These are phyloP conservation scores for Podaxis sp. DNA, from an alignment of 768 basidiomycete genomes.

Conservation along the genomic window DNA sequence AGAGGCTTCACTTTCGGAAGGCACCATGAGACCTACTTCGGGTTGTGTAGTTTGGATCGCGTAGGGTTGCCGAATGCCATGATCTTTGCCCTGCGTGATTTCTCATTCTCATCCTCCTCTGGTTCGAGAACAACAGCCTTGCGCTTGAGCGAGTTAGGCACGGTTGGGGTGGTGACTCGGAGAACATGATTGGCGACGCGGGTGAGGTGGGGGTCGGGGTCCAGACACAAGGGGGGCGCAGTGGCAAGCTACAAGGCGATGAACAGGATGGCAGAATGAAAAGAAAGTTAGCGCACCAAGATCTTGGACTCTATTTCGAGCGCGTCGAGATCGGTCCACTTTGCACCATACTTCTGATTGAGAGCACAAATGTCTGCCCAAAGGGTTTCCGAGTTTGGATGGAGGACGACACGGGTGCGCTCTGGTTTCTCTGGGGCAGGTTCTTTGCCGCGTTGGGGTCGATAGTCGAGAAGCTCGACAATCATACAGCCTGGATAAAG, in stretches of 20 bases:
- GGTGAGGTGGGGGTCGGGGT: conserved; percentile 75
- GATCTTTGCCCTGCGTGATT: conserved; percentile 69
- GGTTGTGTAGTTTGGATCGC: conserved; percentile 44
- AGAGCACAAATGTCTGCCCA: conserved; percentile 78
- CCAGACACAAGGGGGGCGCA: conserved; percentile 72
- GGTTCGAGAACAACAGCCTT: conserved; percentile 70
- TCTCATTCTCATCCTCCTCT: conserved; percentile 77
- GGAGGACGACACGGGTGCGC: conserved; percentile 70
- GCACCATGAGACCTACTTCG: conserved; percentile 40
- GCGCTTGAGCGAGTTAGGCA: conserved; percentile 72
- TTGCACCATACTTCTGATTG: conserved; percentile 54
- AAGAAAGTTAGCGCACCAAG: conserved; percentile 47
- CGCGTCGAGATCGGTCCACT: conserved; percentile 72
- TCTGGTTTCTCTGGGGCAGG: conserved; percentile 58
- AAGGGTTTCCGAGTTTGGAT: conserved; percentile 74
- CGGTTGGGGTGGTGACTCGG: conserved; percentile 70
- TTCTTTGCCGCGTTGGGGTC: conserved; percentile 58
- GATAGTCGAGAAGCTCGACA: conserved; percentile 79
- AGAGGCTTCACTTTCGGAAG: not conserved
- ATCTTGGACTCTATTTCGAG: conserved; percentile 74
- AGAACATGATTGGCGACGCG: conserved; percentile 75
- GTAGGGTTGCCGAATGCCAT: conserved; percentile 78
- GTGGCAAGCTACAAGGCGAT: conserved; percentile 58
- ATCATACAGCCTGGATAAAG: conserved; percentile 70
- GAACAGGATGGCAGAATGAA: conserved; percentile 12